Evolutionary conservation across 2,329 filamentous ascomycete species (phyloP).

Genomic region (Aspergillus bombycis): DNA sequence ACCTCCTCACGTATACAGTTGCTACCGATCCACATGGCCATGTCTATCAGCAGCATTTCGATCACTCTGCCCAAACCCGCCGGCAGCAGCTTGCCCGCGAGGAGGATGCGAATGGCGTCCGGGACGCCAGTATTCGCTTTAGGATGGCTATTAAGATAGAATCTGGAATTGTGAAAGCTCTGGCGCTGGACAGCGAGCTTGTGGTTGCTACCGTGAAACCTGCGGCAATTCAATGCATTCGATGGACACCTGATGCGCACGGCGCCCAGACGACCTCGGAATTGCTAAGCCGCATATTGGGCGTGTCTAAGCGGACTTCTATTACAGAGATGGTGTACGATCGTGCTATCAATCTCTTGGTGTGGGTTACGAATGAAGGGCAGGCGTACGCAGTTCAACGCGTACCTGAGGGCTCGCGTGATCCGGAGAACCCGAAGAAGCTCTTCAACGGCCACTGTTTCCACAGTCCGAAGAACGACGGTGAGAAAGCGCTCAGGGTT

Average conservation of each 20-base stretch:
- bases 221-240: constrained; percentile 93
- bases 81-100: constrained; percentile 55
- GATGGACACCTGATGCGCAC: constrained; percentile 82
- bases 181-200: constrained; percentile 90
- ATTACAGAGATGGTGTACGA: constrained; percentile 90
- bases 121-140: constrained; percentile 88
- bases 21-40: constrained; percentile 79
- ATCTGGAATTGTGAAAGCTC: constrained; percentile 83
- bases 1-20: constrained; percentile 91
- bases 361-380: constrained; percentile 89
- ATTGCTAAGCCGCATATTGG: constrained; percentile 81
- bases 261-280: constrained; percentile 90
- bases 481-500: constrained; percentile 68
- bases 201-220: constrained; percentile 90
- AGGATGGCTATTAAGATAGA: constrained; percentile 98
- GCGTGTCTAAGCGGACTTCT: constrained; percentile 76
- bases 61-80: constrained; percentile 48
- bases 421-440: constrained; percentile 59
- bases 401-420: constrained; percentile 42
- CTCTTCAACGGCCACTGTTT: constrained; percentile 92
- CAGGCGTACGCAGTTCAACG: constrained; percentile 90
- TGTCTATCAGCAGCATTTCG: constrained; percentile 83
- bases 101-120: constrained; percentile 79
- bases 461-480: constrained; percentile 67
- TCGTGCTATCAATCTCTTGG: constrained; percentile 91